phyloP scores from a whole-genome alignment of 75 land plant species.

The Larix kaempferi region DNA sequence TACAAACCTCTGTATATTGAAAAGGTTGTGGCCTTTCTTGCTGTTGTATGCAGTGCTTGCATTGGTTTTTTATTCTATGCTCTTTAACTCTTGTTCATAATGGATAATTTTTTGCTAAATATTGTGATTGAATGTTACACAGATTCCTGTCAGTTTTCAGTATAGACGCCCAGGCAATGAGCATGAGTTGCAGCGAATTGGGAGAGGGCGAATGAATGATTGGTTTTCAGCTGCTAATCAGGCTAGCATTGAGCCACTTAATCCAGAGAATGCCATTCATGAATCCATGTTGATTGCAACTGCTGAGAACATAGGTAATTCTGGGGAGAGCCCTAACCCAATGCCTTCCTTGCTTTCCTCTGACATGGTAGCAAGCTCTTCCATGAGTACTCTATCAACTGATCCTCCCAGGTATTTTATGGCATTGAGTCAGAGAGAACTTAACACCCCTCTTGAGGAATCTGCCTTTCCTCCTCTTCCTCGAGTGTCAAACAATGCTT shows the following conservation, averaged over 20 bases:
- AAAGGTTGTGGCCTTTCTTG: not conserved
- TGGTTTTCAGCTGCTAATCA: constrained; percentile 14
- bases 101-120: too few relatives aligned
- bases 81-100: not conserved
- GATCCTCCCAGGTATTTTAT: constrained; percentile 43
- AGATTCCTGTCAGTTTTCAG: constrained; percentile 91
- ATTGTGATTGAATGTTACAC: not conserved
- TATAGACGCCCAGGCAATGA: constrained; percentile 47
- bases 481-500: constrained; percentile 11
- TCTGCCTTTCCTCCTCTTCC: constrained; percentile 85
- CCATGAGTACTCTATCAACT: constrained; percentile 4
- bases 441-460: constrained; percentile 42
- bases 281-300: constrained; percentile 11
- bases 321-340: not conserved
- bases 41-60: constrained; percentile 28
- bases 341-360: constrained; percentile 66
- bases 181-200: constrained; percentile 31
- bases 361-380: constrained; percentile 10
- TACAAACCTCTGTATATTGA: constrained; percentile 32
- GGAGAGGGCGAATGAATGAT: constrained; percentile 25
- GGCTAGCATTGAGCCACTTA: constrained; percentile 20
- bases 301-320: not conserved
- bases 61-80: constrained; percentile 11
- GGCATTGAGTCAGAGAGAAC: constrained; percentile 40
- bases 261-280: constrained; percentile 15